Evolutionary conservation across 257 asterid genomes (phyloP), one percentile per base, ranked within the genome.

Genomic region (Solanum microdontum): DNA sequence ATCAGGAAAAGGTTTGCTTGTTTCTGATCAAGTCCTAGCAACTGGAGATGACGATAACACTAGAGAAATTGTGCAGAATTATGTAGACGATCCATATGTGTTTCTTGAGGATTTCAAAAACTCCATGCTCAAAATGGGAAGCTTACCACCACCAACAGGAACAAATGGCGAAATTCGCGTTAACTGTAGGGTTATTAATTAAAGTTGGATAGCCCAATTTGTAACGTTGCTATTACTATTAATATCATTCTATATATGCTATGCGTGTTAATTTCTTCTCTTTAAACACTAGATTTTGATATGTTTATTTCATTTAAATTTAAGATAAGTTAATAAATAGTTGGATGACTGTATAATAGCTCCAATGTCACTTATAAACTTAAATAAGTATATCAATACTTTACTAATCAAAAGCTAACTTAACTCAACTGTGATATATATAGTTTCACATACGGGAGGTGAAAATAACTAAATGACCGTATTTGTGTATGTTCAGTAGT

Each of bases 111-210:
- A 94, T 58, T 95, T 95, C 55, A 91, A 84, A 19, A 90, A 66
- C 58, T 91, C 98, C 2, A 97, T 97, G 97, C 43, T 92, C 69
- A 94, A 88, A 55, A 94, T 97, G 99, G 99, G 98, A 74, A 89
- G 92, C 51, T 68, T 95, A 66, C 89, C 60, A n/a, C 88, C 90
- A 8, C 39, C 33, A 4, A 33, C 84, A 19, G 92, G 89, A 86
- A 89, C 77, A 62, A 84, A 84, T 3, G 96, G 95, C 9, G 95
- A 95, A 82, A 89, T 95, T 64, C 94, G 98, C 3, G 89, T 72
- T 17, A 94, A 93, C 74, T 97, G 98, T 84, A 91, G 97, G 91
- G 82, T 32, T 60, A 21, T 43, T 45, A 80, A 45, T 15, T 80
- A 80, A 28, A 43, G 26, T 80, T 26, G 26, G 33, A n/a, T 19